Evolutionary conservation across 2,329 filamentous ascomycete species (phyloP).

Genomic region (Rachicladosporium sp.): DNA sequence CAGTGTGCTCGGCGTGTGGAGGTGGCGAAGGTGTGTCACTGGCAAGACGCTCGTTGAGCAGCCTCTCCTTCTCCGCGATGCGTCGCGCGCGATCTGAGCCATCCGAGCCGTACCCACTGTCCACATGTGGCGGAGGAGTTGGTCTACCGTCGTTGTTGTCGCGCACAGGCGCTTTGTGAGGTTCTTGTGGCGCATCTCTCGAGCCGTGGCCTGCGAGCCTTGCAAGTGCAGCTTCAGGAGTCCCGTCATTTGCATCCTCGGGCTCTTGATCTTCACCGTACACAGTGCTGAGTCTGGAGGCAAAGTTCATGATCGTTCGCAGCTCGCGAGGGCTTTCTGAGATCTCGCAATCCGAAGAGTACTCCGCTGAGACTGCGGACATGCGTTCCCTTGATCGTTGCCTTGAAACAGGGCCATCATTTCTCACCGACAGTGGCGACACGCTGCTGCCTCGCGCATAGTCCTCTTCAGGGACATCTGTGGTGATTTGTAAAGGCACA

Average conservation of each 20-base stretch:
- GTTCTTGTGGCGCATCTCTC: background rate
- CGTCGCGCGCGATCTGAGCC: constrained; percentile 6
- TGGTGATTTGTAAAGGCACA: no score
- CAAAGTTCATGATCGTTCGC: constrained; percentile 7
- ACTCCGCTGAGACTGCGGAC: no score
- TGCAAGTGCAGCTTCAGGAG: constrained; percentile 16
- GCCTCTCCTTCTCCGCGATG: constrained; percentile 6
- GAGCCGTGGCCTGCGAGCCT: constrained; percentile 12
- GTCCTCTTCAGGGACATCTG: no score
- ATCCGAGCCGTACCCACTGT: constrained; percentile 26
- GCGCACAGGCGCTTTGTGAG: background rate
- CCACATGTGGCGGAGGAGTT: constrained; percentile 6
- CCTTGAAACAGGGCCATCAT: no score
- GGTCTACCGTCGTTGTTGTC: background rate
- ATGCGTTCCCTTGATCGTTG: no score
- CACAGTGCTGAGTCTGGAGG: constrained; percentile 17
- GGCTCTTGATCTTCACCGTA: constrained; percentile 11
- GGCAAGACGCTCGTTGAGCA: constrained; percentile 8
- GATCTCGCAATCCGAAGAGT: background rate
- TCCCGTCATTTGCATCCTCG: constrained; percentile 5
- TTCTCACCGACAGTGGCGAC: no score
- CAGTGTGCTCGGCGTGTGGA: constrained; percentile 1
- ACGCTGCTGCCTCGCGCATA: no score
- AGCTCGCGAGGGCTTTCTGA: no score
- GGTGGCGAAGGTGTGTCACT: background rate